A percentile compares a stretch with the other conserved stretches of the same genome.
Conservation (phyloP, 2,329 filamentous ascomycete genomes). For the Botrytis fabae region DNA sequence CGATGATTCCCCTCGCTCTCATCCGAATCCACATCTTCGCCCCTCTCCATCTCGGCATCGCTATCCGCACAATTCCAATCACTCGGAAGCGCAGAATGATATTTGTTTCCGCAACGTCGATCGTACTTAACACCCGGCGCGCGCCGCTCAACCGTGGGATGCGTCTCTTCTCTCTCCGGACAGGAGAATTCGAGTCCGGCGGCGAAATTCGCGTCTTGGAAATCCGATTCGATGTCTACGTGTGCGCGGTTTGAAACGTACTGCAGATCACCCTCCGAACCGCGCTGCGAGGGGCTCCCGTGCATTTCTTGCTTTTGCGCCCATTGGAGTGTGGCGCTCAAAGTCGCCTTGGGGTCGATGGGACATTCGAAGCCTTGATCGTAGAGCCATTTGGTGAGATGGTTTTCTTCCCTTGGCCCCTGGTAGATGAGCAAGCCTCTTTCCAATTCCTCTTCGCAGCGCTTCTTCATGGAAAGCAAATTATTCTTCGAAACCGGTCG, state of each 20-base stretch:
- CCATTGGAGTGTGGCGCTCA: neutral
- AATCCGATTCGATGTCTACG: neutral
- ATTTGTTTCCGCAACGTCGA: neutral
- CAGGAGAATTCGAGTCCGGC: neutral
- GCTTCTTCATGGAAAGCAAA: neutral
- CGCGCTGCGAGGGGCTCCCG: neutral
- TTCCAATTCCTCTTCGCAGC: neutral
- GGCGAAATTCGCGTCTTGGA: neutral
- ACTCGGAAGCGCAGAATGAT: neutral
- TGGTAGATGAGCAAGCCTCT: neutral
- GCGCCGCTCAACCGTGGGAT: neutral
- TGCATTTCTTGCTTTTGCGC: neutral
- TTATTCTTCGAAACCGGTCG: neutral
- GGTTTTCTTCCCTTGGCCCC: neutral
- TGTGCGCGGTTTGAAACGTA: neutral
- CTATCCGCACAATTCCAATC: neutral
- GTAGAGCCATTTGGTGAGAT: neutral
- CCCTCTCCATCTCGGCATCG: neutral
- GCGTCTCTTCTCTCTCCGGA: neutral
- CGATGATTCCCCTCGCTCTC: neutral
- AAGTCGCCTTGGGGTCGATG: neutral
- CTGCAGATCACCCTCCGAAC: neutral
- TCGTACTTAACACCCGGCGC: neutral
- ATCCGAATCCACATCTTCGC: neutral
- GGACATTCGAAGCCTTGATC: constrained; percentile 4